A percentile compares a stretch with the other conserved stretches of the same genome.
Evolutionary conservation across 2,329 filamentous ascomycete species (phyloP).

Genomic region (Nakataea oryzae): DNA sequence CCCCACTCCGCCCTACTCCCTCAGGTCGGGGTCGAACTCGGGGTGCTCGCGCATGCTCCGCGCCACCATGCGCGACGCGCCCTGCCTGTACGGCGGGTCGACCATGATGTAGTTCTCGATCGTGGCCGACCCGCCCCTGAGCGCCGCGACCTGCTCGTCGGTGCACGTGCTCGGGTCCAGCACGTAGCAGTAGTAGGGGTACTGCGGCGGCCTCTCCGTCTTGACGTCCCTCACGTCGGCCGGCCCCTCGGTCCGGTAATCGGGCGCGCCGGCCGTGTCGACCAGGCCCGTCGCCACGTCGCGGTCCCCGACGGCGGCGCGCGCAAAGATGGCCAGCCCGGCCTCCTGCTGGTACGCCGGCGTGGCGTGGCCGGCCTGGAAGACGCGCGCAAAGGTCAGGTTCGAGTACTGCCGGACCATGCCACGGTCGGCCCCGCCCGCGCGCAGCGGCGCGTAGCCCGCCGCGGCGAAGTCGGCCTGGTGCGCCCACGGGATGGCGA

Average conservation of each 20-base stretch:
- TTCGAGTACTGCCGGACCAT: conserved; percentile 72
- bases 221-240: conserved; percentile 7
- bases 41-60: background rate
- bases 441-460: conserved; percentile 62
- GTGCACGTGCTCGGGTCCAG: conserved; percentile 11
- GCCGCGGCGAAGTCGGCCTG: conserved; percentile 49
- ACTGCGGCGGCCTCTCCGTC: conserved; percentile 11
- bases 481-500: conserved; percentile 36
- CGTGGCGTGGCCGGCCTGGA: conserved; percentile 55
- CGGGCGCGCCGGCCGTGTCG: conserved; percentile 30
- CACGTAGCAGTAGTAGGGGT: conserved; percentile 15
- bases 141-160: conserved; percentile 37
- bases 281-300: conserved; percentile 44
- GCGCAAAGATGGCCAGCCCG: conserved; percentile 47
- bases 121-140: conserved; percentile 38
- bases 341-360: conserved; percentile 52
- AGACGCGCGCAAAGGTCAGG: conserved; percentile 56
- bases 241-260: conserved; percentile 23
- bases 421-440: conserved; percentile 57
- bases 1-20: background rate
- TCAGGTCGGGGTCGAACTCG: background rate
- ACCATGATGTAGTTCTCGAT: conserved; percentile 20
- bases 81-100: conserved; percentile 2
- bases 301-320: conserved; percentile 43
- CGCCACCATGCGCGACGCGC: background rate